phyloP scores from a whole-genome alignment of 1,284 basidiomycete species.

The Vanrija humicola region DNA sequence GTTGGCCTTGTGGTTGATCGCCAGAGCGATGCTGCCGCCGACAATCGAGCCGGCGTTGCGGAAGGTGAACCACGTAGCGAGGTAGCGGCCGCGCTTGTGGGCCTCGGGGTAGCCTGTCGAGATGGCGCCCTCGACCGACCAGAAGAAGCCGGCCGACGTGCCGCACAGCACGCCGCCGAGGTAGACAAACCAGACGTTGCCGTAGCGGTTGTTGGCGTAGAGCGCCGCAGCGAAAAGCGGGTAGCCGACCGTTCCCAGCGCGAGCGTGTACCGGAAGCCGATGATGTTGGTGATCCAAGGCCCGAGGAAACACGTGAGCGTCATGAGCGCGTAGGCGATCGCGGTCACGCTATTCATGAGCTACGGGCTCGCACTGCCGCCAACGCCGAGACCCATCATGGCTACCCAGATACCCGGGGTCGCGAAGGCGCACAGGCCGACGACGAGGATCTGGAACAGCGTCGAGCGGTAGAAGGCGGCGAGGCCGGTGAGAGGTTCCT shows the following conservation, averaged over 20 bases:
- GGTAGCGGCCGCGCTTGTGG: slow-evolving; percentile 14
- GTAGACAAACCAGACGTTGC: slow-evolving; percentile 31
- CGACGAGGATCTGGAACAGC: slow-evolving; percentile 21
- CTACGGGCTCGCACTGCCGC: slow-evolving; percentile 31
- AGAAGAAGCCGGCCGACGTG: slow-evolving; percentile 39
- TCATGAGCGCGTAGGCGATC: slow-evolving; percentile 26
- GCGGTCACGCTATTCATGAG: slow-evolving; percentile 36
- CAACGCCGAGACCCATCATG: slow-evolving; percentile 35
- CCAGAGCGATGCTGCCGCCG: slow-evolving; percentile 28
- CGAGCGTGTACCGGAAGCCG: slow-evolving; percentile 33
- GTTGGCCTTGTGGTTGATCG: slow-evolving; percentile 16
- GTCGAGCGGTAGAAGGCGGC: slow-evolving; percentile 9
- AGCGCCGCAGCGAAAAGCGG: slow-evolving; percentile 37
- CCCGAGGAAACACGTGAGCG: slow-evolving; percentile 4
- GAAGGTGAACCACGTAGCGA: slow-evolving; percentile 33
- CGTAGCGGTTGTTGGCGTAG: slow-evolving; percentile 28
- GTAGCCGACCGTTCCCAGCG: slow-evolving; percentile 35
- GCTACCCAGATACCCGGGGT: slow-evolving; percentile 36
- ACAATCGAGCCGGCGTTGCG: slow-evolving; percentile 32
- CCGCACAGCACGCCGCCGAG: slow-evolving; percentile 32
- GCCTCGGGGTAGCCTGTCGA: slow-evolving; percentile 6
- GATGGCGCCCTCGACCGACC: slow-evolving; percentile 18
- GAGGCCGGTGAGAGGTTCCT: no score
- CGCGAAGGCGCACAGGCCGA: slow-evolving; percentile 25
- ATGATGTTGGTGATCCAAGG: slow-evolving; percentile 15